Evolutionary conservation across 2,329 filamentous ascomycete genomes (phyloP), one percentile per base, ranked within the genome.

Genomic region (Aureobasidium musti): DNA sequence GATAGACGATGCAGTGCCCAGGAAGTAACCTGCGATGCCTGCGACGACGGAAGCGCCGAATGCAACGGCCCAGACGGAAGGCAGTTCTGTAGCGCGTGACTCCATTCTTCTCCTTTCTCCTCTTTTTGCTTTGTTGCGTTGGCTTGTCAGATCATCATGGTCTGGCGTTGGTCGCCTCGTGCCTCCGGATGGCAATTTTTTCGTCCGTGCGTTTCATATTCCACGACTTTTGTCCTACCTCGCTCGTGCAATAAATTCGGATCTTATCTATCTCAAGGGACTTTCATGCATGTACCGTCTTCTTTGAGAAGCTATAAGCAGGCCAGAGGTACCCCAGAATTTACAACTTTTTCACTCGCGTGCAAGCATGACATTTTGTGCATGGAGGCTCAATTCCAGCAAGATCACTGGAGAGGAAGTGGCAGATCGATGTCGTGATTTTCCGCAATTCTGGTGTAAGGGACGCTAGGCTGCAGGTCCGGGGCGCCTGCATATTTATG

Each of bases 11-110:
- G 83, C 87, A 75, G 86, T 84, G 65, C 86, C 86, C 68, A 87
- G 77, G 72, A 92, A 86, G 79, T 94, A 96, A 72, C 93, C 93
- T 1, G 87, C 85, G 64, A 95, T 76, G 71, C 91, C 87, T 69
- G 89, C 86, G 66, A 94, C 80, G 69, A 96, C 84, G 70, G 88
- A 88, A 21, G 91, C 92, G 65, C 88, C 87, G 69, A 94, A 80
- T 53, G 92, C 82, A 67, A 92, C 82, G 68, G 86, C 84, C 17
- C 80, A 78, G 14, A 82, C 83, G 4, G 83, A 85, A 2, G 85
- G 83, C 17, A 83, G 79, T 28, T 79, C 49, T 64, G 61, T 39
- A 49, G 67, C 49, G 61, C 61, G 61, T 53, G 61, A 43, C 47
- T 64, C 61, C 49, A 54, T 64, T 50, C 33, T 43, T 50, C 47